A percentile compares a stretch with the other conserved stretches of the same genome.
Conservation (phyloP, 2,329 filamentous ascomycete species). For the Talaromyces sp. region DNA sequence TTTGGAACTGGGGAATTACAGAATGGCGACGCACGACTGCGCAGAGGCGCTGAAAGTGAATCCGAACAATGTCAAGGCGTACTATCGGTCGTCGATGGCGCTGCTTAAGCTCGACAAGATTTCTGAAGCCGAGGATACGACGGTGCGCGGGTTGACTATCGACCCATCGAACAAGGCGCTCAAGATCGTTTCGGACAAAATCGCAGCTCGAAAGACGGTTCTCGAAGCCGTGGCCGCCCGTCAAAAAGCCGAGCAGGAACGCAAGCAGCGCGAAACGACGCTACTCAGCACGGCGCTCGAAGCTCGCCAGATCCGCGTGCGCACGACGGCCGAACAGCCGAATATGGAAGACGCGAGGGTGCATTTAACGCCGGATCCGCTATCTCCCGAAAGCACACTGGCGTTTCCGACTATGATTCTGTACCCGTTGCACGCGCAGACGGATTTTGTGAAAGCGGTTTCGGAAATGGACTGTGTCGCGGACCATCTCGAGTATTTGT, state of each 20-base stretch:
- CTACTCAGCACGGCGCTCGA: constrained; percentile 62
- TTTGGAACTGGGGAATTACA: constrained; percentile 84
- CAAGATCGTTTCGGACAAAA: constrained; percentile 56
- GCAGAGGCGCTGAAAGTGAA: constrained; percentile 74
- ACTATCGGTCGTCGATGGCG: constrained; percentile 76
- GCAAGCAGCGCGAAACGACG: constrained; percentile 48
- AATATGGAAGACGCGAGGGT: constrained; percentile 83
- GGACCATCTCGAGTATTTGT: constrained; percentile 77
- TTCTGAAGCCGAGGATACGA: constrained; percentile 58
- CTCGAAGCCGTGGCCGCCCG: constrained; percentile 53
- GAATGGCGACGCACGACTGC: constrained; percentile 80
- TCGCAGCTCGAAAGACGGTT: constrained; percentile 54
- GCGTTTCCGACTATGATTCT: constrained; percentile 75
- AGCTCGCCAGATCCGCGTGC: constrained; percentile 64
- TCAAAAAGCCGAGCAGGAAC: constrained; percentile 48
- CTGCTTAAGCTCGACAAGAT: constrained; percentile 74
- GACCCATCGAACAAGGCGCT: constrained; percentile 67
- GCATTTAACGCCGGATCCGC: constrained; percentile 63
- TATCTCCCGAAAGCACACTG: constrained; percentile 67
- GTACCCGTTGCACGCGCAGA: constrained; percentile 76
- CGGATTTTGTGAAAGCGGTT: constrained; percentile 87
- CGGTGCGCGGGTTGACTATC: constrained; percentile 57
- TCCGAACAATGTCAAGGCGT: constrained; percentile 77
- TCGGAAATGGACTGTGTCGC: constrained; percentile 68
- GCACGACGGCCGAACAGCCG: constrained; percentile 65